Evolutionary conservation across 768 basidiomycete genomes (phyloP).

Genomic region (Rhodotorula diobovata): DNA sequence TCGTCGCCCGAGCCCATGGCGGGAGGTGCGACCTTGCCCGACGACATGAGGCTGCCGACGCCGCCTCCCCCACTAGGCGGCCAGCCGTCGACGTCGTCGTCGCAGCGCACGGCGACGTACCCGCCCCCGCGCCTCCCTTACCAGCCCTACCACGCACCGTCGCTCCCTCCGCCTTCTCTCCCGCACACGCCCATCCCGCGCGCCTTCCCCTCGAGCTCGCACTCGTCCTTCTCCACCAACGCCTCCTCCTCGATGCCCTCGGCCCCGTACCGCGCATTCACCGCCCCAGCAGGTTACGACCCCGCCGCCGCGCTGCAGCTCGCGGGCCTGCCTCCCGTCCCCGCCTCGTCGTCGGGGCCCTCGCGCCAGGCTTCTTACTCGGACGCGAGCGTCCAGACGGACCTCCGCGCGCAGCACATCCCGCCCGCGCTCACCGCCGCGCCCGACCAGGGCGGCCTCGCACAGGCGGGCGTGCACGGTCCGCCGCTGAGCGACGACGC

Average conservation of each 20-base stretch:
- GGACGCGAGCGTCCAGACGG: neutral
- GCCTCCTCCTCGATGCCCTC: neutral
- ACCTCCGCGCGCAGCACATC: neutral
- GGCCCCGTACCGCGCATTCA: neutral
- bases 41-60: neutral
- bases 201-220: neutral
- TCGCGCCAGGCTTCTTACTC: neutral
- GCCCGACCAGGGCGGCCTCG: no score
- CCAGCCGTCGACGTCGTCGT: neutral
- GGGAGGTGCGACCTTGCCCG: neutral
- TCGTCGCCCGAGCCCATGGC: conserved; percentile 2
- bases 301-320: neutral
- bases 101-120: conserved; percentile 1
- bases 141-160: neutral
- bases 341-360: no score
- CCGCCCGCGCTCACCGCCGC: neutral
- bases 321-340: neutral
- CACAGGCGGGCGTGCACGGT: neutral
- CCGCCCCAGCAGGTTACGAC: neutral
- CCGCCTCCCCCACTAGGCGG: neutral
- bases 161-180: neutral
- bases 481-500: neutral
- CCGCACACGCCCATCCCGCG: neutral
- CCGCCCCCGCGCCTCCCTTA: neutral
- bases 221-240: neutral